Base-by-base conservation (phyloP, 805 yeast species). In the Candida verbasci region DNA sequence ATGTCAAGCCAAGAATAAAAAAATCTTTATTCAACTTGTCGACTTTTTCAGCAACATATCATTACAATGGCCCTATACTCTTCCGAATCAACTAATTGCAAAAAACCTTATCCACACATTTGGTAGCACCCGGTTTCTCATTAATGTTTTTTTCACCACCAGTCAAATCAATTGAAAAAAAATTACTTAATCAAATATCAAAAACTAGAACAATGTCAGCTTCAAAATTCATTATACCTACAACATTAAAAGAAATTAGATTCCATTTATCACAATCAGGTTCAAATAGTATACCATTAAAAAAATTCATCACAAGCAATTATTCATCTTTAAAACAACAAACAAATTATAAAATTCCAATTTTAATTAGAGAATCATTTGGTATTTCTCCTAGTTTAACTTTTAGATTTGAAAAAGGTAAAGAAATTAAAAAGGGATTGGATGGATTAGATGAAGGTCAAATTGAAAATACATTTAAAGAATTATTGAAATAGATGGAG, bases 211-310 rank as follows among this genome's bases (percentile, higher is more conserved):
- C 6, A 18, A 31, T 31, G 34, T 25, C 28, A 11, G 58, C 67
- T 3, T 62, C 72, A 29, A 68, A 65, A 44, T 67, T 58, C 43
- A 60, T 62, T 23, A 52, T 68, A 39, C 76, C 80, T n/a, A 56
- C 62, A 23, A 74, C 84, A 9, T 72, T 86, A 46, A 84, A 72
- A 56, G 95, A 86, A 68, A 70, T 86, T 53, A 76, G 95, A 60
- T 82, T 85, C 62, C 87, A 86, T 53, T 69, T 86, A 45, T 81
- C 87, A 22, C 93, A 83, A 60, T 72, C 81, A n/a, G 83, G 84
- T n/a, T 76, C 77, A 44, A 76, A 86, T 4, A 76, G 89, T 10
- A 69, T 65, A 8, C 78, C 83, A 6, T 66, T 85, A 49, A 78
- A 86, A 59, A 62, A 74, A 12, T 86, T 82, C 52, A 65, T 86